Base-by-base conservation (phyloP, 2,329 filamentous ascomycete species). In the Ramichloridium luteum region DNA sequence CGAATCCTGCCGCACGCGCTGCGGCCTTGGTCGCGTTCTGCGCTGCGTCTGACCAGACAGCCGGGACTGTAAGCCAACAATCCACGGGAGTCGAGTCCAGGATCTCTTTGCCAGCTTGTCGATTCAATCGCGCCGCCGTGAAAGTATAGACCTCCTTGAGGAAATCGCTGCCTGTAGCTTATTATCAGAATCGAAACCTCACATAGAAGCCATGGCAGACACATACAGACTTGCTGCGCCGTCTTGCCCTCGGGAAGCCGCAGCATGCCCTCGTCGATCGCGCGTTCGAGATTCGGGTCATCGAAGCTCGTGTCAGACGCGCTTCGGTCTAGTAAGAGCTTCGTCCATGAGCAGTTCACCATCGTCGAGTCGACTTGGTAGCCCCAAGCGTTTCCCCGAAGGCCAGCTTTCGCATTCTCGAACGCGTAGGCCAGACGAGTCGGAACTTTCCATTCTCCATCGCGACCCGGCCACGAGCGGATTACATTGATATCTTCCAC, bases 11-110 rank as follows among this genome's bases (percentile, higher is more conserved):
- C 5, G 14, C 28, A 6, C 33, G 23, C 11, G 44, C 45, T 4
- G 44, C 44, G 2, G 28, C 15, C 15, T 35, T 37, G 10, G 46
- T 51, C 3, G 37, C 36, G 13, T 27, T 34, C 27, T 44, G 45
- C 3, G 44, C 48, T 12, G 37, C 22, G 23, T 49, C 48, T 3
- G 37, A 37, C 48, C 48, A 50, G 6, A 44, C 45, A 6, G 48
- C 48, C 2, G 46, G 48, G 0, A 50, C 45, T 4, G 48, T 49
- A 2, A 50, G 28, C 45, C 45, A 48, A 17, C 33, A 43, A 13
- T 47, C 41, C 25, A 49, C 31, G 1, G 47, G 46, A 9, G 38
- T 41, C 12, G 31, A 32, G 10, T 32, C 31, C 6, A 41, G 34
- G 11, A 41, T 28, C 10, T 30, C 27, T 25, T 31, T 13, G n/a